These are phyloP conservation scores for Chrysosphaeria jannelii DNA, from an alignment of 2,329 filamentous ascomycete genomes.

Conservation along the genomic window DNA sequence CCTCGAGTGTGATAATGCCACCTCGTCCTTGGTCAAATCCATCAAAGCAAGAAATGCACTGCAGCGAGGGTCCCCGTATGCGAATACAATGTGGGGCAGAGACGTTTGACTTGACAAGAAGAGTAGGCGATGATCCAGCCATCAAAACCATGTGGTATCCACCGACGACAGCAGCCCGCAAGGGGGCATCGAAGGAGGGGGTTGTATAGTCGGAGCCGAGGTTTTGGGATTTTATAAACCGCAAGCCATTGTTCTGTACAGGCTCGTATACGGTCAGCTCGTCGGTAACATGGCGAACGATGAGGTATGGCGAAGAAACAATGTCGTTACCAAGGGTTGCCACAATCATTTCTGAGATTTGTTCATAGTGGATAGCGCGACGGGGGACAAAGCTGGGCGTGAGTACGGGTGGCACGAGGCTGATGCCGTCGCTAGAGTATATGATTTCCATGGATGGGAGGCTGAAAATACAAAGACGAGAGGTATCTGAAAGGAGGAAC, in stretches of 20 bases:
- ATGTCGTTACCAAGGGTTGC: slow-evolving; percentile 57
- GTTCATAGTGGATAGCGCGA: slow-evolving; percentile 41
- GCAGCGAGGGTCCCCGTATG: too few relatives aligned
- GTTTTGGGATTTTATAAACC: slow-evolving; percentile 2
- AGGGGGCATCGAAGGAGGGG: slow-evolving; percentile 15
- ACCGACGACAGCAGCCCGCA: slow-evolving; percentile 30
- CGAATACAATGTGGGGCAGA: slow-evolving; percentile 47
- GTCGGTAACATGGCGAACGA: slow-evolving; percentile 50
- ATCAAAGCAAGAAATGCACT: too few relatives aligned
- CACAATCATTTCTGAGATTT: slow-evolving; percentile 49
- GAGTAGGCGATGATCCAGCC: slow-evolving; percentile 47
- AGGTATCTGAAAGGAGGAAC: slow-evolving; percentile 49
- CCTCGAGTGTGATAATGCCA: too few relatives aligned
- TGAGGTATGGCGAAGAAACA: slow-evolving; percentile 43
- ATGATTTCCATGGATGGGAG: slow-evolving; percentile 44
- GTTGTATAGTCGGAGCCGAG: slow-evolving; percentile 25
- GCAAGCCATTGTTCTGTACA: slow-evolving; percentile 14
- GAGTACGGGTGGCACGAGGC: slow-evolving; percentile 47
- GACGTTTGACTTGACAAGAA: slow-evolving; percentile 57
- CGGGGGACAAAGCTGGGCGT: slow-evolving; percentile 39
- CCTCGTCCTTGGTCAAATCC: too few relatives aligned
- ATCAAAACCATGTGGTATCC: slow-evolving; percentile 64
- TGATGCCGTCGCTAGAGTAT: slow-evolving; percentile 46
- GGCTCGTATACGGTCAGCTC: slow-evolving; percentile 76
- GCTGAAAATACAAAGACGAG: slow-evolving; percentile 47